Conservation (phyloP, 345 rosid species). For the Eucalyptus cloeziana region DNA sequence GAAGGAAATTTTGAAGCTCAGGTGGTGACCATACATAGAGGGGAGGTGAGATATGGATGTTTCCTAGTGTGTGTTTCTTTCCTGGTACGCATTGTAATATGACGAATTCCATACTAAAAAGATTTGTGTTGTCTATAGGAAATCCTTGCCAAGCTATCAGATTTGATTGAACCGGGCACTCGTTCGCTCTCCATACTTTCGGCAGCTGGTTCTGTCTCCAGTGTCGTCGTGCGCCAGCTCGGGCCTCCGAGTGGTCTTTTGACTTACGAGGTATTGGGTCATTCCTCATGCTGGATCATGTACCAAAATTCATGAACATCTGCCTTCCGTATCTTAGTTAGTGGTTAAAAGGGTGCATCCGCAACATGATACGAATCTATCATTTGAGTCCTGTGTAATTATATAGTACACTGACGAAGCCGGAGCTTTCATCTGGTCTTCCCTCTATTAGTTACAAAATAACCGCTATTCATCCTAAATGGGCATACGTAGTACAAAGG, state of each 20-base stretch:
- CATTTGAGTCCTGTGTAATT: not conserved
- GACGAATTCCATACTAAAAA: not conserved
- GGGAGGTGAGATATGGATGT: slow-evolving; percentile 15
- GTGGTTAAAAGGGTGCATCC: not conserved
- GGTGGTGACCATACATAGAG: not conserved
- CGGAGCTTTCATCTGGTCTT: not conserved
- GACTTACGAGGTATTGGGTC: slow-evolving; percentile 12
- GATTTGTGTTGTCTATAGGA: slow-evolving; percentile 1
- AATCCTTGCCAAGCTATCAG: not conserved
- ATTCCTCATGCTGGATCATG: not conserved
- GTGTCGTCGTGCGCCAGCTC: not conserved
- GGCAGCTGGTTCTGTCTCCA: slow-evolving; percentile 20
- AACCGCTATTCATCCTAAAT: not conserved
- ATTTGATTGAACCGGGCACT: not conserved
- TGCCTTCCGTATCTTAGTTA: not conserved
- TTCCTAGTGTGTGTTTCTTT: not conserved
- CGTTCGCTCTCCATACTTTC: slow-evolving; percentile 14
- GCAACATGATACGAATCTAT: not conserved
- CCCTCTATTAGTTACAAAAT: not conserved
- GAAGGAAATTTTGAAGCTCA: slow-evolving; percentile 20
- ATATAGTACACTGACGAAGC: not conserved
- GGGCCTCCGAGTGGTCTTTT: not conserved
- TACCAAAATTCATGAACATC: not conserved
- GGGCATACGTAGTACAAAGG: no score
- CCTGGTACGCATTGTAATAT: not conserved